Percentiles rank a stretch among this genome's conserved stretches.
Evolutionary conservation across 2,329 filamentous ascomycete species (phyloP).

Genomic region (Albifimbria verrucaria): DNA sequence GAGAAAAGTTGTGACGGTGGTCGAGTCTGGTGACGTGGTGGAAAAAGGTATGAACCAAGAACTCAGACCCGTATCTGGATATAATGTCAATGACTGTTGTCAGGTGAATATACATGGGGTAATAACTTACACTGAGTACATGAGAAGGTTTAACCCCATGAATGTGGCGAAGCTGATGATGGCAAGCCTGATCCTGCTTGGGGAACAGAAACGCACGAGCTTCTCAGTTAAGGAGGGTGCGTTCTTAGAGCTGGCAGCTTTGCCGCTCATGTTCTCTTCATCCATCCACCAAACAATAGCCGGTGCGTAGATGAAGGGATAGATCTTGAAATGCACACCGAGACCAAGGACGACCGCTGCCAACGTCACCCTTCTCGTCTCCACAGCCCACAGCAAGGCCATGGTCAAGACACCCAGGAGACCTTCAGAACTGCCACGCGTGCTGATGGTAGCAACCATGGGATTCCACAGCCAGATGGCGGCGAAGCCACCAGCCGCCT

Average conservation of each 20-base stretch:
- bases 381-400: conserved; percentile 77
- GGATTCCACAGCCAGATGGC: conserved; percentile 93
- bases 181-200: conserved; percentile 54
- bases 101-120: neutral
- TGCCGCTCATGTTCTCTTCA: conserved; percentile 37
- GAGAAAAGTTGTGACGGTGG: conserved; percentile 97
- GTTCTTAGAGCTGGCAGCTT: neutral
- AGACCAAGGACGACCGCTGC: conserved; percentile 77
- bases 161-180: conserved; percentile 71
- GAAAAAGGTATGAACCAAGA: conserved; percentile 85
- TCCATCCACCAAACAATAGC: conserved; percentile 81
- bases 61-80: conserved; percentile 70
- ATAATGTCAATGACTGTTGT: conserved; percentile 5
- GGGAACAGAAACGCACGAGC: conserved; percentile 45
- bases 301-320: conserved; percentile 91
- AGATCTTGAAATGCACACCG: conserved; percentile 96
- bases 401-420: conserved; percentile 82
- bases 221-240: conserved; percentile 17
- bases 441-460: conserved; percentile 97
- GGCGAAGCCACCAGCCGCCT: conserved; percentile 69
- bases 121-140: conserved; percentile 67
- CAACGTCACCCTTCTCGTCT: conserved; percentile 57
- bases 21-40: conserved; percentile 93
- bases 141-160: conserved; percentile 66
- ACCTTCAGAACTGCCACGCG: conserved; percentile 89